Conservation (phyloP, 129 eudicot species). For the Lactuca sativa region DNA sequence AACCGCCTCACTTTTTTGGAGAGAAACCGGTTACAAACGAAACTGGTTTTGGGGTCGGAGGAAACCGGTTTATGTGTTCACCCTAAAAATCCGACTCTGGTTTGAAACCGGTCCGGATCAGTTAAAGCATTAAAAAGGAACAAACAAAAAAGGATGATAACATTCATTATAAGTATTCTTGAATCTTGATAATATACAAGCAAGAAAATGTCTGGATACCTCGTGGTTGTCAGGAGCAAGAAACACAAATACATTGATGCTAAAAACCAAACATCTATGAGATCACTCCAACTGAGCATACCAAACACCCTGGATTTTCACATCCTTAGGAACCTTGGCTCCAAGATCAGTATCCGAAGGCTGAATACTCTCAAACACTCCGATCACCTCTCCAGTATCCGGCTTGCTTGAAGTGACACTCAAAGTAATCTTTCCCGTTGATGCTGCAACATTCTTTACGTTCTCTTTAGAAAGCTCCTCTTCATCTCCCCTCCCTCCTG, state of each 20-base stretch:
- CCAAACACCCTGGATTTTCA: slow-evolving; percentile 90
- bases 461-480: slow-evolving; percentile 90
- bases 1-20: too few relatives aligned
- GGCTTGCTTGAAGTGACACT: slow-evolving; percentile 80
- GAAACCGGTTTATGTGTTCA: too few relatives aligned
- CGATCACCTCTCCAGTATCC: slow-evolving; percentile 87
- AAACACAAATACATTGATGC: slow-evolving; percentile 26
- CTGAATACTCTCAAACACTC: slow-evolving; percentile 91
- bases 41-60: too few relatives aligned
- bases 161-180: slow-evolving; percentile 31
- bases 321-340: slow-evolving; percentile 85
- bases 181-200: slow-evolving; percentile 33
- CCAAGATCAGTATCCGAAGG: slow-evolving; percentile 98
- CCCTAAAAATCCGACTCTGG: too few relatives aligned
- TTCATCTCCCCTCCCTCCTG: slow-evolving; percentile 97
- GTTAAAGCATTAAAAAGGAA: background rate
- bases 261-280: slow-evolving; percentile 18
- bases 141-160: slow-evolving; percentile 3
- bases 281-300: slow-evolving; percentile 82
- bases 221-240: slow-evolving; percentile 9
- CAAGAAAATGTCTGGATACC: slow-evolving; percentile 24
- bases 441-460: slow-evolving; percentile 62
- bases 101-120: too few relatives aligned
- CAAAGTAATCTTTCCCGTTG: slow-evolving; percentile 70
- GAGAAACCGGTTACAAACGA: too few relatives aligned